Evolutionary conservation across 305 asterid genomes (phyloP).

Genomic region (Galium porrigens): DNA sequence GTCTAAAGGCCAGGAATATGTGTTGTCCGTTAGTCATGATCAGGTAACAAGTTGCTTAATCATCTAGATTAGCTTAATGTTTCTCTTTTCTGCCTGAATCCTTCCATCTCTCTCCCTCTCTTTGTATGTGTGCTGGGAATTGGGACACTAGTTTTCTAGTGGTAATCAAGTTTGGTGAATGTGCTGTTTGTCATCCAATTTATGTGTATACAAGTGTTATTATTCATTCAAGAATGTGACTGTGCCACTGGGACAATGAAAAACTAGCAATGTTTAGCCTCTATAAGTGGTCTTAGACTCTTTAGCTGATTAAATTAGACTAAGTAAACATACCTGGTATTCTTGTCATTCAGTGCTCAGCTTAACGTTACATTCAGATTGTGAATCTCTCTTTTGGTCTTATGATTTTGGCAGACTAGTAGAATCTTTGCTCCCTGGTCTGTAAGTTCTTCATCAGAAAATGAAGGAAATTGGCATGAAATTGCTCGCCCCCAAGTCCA

Average conservation of each 20-base stretch:
- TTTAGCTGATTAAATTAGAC: not conserved
- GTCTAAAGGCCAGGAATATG: slow-evolving; percentile 63
- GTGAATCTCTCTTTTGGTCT: slow-evolving; percentile 9
- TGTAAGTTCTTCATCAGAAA: slow-evolving; percentile 24
- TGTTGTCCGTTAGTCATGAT: slow-evolving; percentile 85
- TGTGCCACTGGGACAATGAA: not conserved
- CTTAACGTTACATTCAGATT: slow-evolving; percentile 11
- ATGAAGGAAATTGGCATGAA: slow-evolving; percentile 73
- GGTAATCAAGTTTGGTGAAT: not conserved
- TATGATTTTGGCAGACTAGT: slow-evolving; percentile 49
- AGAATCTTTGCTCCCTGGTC: slow-evolving; percentile 73
- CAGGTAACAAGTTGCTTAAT: slow-evolving; percentile 43
- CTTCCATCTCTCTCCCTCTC: not conserved
- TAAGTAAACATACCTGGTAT: not conserved
- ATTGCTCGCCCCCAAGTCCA: slow-evolving; percentile 97
- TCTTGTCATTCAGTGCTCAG: not conserved
- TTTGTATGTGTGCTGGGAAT: not conserved
- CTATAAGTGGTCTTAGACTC: not conserved
- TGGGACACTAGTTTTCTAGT: not conserved
- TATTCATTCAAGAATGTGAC: not conserved
- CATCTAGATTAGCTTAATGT: not conserved
- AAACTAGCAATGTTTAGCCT: not conserved
- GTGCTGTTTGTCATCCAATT: not conserved
- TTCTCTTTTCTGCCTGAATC: slow-evolving; percentile 1
- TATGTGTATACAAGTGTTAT: not conserved